phyloP scores from a whole-genome alignment of 129 eudicot species.

The Centella asiatica region DNA sequence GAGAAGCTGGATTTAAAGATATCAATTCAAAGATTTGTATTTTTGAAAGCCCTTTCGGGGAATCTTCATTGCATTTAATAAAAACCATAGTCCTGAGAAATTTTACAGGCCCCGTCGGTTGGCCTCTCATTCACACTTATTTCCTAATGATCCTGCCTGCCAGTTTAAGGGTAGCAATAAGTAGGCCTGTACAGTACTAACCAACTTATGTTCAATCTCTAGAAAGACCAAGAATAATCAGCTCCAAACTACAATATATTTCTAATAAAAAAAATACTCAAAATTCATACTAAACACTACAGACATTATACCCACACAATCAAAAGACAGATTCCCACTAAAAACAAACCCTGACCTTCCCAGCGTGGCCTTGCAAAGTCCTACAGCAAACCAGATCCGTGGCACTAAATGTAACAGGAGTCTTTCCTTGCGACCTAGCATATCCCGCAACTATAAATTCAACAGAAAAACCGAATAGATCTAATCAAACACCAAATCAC shows the following conservation, averaged over 20 bases:
- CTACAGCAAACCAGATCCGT: conserved; percentile 95
- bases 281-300: neutral
- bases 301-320: too few species aligned
- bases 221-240: neutral
- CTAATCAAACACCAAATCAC: conserved; percentile 10
- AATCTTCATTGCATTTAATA: neutral
- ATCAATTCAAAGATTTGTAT: neutral
- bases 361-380: conserved; percentile 84
- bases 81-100: neutral
- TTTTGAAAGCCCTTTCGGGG: neutral
- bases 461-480: conserved; percentile 18
- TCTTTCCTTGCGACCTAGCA: conserved; percentile 74
- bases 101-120: neutral
- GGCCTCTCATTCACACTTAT: neutral
- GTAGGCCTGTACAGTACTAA: too few species aligned
- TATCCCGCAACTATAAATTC: conserved; percentile 54
- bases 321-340: neutral
- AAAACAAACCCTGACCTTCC: conserved; percentile 42
- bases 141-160: too few species aligned
- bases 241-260: neutral
- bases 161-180: too few species aligned
- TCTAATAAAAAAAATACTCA: neutral
- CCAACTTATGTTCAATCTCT: too few species aligned
- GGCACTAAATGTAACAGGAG: conserved; percentile 63
- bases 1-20: neutral